These are phyloP conservation scores for Candida piceae DNA, from an alignment of 805 yeast genomes.

Conservation along the genomic window DNA sequence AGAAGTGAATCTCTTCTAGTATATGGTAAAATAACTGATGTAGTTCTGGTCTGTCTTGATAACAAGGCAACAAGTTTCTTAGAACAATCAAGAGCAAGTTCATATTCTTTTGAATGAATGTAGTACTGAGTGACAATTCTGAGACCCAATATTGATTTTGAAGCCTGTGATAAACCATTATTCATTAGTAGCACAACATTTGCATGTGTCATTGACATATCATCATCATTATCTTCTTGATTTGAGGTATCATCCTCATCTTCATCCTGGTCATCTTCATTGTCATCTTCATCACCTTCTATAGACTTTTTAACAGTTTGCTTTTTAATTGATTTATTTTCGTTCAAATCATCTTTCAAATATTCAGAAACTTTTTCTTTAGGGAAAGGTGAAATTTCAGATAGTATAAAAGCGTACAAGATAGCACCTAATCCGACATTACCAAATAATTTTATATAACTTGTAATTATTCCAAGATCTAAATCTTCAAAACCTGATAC, in stretches of 20 bases:
- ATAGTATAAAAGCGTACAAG: slow-evolving; percentile 56
- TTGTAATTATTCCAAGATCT: slow-evolving; percentile 41
- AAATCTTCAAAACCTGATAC: slow-evolving; percentile 42
- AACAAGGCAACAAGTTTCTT: slow-evolving; percentile 54
- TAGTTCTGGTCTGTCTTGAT: slow-evolving; percentile 40
- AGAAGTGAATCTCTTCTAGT: slow-evolving; percentile 58
- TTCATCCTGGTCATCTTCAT: slow-evolving; percentile 16
- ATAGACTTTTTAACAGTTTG: slow-evolving; percentile 9
- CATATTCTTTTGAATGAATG: slow-evolving; percentile 57
- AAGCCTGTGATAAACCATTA: slow-evolving; percentile 33
- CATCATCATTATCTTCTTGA: slow-evolving; percentile 7
- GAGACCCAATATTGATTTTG: slow-evolving; percentile 50
- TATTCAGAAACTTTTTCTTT: slow-evolving; percentile 24
- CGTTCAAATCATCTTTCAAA: slow-evolving; percentile 11
- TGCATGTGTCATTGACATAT: slow-evolving; percentile 29
- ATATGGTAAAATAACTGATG: slow-evolving; percentile 44
- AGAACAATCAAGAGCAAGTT: slow-evolving; percentile 54
- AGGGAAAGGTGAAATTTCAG: slow-evolving; percentile 65
- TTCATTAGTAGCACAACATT: slow-evolving; percentile 36
- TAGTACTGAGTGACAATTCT: slow-evolving; percentile 61
- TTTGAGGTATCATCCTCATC: slow-evolving; percentile 14
- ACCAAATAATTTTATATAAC: slow-evolving; percentile 53
- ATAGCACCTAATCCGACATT: slow-evolving; percentile 53
- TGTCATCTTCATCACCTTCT: slow-evolving; percentile 5
- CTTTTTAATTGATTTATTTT: slow-evolving; percentile 9